Percentiles rank a stretch among this genome's conserved stretches.
Evolutionary conservation across 2,329 filamentous ascomycete species (phyloP).

Genomic region (Verticillium longisporum): DNA sequence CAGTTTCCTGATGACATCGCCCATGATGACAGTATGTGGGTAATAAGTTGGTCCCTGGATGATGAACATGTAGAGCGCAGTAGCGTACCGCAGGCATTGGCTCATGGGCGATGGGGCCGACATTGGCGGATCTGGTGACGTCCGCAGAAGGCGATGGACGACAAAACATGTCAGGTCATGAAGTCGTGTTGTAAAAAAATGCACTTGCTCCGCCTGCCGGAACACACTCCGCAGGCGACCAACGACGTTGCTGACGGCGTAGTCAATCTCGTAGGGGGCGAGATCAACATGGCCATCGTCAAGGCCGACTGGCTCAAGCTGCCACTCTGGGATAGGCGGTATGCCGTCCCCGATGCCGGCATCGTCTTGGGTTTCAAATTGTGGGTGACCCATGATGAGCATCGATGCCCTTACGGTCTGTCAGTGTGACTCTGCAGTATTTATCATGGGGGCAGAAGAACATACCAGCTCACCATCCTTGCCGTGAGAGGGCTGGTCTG

Average conservation of each 20-base stretch:
- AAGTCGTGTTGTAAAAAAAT: slow-evolving; percentile 32
- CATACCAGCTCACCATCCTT: slow-evolving; percentile 48
- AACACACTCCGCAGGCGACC: slow-evolving; percentile 37
- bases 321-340: slow-evolving; percentile 40
- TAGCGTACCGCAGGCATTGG: slow-evolving; percentile 38
- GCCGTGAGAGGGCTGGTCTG: slow-evolving; percentile 45
- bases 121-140: background rate
- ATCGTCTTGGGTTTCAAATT: slow-evolving; percentile 46
- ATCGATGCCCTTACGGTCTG: slow-evolving; percentile 43
- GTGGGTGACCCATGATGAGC: slow-evolving; percentile 43
- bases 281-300: background rate
- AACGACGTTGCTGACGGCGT: slow-evolving; percentile 27
- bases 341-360: slow-evolving; percentile 40
- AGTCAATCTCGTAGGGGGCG: slow-evolving; percentile 21
- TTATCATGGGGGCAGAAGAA: background rate
- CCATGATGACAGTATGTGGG: slow-evolving; percentile 36
- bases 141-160: slow-evolving; percentile 37
- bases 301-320: slow-evolving; percentile 17
- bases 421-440: background rate
- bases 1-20: slow-evolving; percentile 24
- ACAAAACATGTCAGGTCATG: slow-evolving; percentile 51
- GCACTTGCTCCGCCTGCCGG: slow-evolving; percentile 17
- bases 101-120: slow-evolving; percentile 17
- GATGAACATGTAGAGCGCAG: slow-evolving; percentile 44
- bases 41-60: slow-evolving; percentile 51